Percentiles rank a stretch among this genome's conserved stretches.
Conservation (phyloP, 1,284 basidiomycete species). For the Tausonia pullulans region DNA sequence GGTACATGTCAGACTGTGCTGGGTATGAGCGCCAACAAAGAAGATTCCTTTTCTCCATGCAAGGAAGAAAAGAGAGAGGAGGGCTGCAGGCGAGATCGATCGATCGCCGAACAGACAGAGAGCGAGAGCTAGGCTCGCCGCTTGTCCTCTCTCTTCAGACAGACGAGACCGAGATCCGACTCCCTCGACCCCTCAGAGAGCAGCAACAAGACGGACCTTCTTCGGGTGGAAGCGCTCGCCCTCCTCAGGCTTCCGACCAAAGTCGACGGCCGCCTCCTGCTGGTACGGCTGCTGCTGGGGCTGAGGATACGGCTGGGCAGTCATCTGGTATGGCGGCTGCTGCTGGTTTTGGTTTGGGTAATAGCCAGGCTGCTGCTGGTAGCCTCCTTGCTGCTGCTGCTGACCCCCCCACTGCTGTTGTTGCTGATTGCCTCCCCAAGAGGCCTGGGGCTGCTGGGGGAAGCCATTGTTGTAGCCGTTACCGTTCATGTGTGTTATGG, state of each 20-base stretch:
- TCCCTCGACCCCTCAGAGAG: no score
- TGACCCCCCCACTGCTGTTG: slow-evolving; percentile 18
- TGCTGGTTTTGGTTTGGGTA: no score
- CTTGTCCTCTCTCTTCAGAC: not conserved
- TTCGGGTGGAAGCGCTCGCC: slow-evolving; percentile 56
- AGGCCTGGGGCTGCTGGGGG: no score
- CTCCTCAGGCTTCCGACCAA: not conserved
- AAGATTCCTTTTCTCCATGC: not conserved
- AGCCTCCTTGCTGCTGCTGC: slow-evolving; percentile 7
- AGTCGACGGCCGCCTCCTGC: slow-evolving; percentile 3
- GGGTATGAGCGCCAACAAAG: not conserved
- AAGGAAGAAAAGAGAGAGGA: not conserved
- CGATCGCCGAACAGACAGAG: no score
- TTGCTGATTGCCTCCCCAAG: not conserved
- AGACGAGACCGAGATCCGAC: no score
- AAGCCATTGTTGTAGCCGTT: no score
- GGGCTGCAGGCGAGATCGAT: not conserved
- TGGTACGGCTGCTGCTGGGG: slow-evolving; percentile 23
- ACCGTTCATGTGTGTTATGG: no score
- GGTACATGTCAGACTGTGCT: not conserved
- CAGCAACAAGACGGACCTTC: slow-evolving; percentile 30
- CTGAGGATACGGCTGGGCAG: not conserved
- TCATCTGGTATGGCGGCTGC: not conserved
- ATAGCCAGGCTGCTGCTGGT: slow-evolving; percentile 12
- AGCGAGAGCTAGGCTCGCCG: not conserved